Percentiles rank a stretch among this genome's conserved stretches.
These are phyloP conservation scores for Linnemannia exigua DNA, from an alignment of 192 early-diverging fungal species.

Conservation along the genomic window DNA sequence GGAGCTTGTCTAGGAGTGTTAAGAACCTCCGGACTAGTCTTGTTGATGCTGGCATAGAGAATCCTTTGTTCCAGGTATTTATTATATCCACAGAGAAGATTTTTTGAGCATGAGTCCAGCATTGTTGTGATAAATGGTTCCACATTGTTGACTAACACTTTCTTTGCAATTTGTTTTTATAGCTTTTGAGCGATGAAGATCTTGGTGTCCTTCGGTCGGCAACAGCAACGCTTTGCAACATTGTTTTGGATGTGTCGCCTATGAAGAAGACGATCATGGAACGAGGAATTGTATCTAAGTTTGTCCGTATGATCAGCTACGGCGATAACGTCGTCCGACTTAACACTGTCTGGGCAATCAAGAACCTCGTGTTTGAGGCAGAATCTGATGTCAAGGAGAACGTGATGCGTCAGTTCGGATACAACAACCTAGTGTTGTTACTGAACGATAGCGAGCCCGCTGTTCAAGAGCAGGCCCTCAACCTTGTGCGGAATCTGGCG, in stretches of 20 bases:
- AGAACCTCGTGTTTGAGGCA: slow-evolving; percentile 82
- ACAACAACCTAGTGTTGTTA: slow-evolving; percentile 69
- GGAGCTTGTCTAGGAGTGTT: slow-evolving; percentile 82
- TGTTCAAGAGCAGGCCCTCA: slow-evolving; percentile 84
- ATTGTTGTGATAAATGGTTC: background rate
- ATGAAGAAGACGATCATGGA: slow-evolving; percentile 84
- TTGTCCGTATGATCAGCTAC: slow-evolving; percentile 71
- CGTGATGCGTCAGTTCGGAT: slow-evolving; percentile 79
- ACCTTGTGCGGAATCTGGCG: slow-evolving; percentile 81
- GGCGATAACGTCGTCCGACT: slow-evolving; percentile 68
- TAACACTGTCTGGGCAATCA: slow-evolving; percentile 87
- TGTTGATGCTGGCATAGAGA: slow-evolving; percentile 81
- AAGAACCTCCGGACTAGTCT: slow-evolving; percentile 82
- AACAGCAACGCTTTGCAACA: slow-evolving; percentile 86
- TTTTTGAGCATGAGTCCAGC: background rate
- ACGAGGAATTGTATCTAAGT: slow-evolving; percentile 75
- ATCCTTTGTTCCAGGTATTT: slow-evolving; percentile 74
- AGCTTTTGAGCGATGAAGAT: slow-evolving; percentile 74
- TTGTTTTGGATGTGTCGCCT: slow-evolving; percentile 88
- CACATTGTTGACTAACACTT: background rate
- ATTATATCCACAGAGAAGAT: background rate
- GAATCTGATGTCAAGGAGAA: slow-evolving; percentile 74
- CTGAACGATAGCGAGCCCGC: slow-evolving; percentile 71
- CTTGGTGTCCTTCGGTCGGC: slow-evolving; percentile 75
- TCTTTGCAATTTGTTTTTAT: background rate